These are phyloP conservation scores for Stagonosporopsis vannaccii DNA, from an alignment of 2,329 filamentous ascomycete genomes.

Conservation along the genomic window DNA sequence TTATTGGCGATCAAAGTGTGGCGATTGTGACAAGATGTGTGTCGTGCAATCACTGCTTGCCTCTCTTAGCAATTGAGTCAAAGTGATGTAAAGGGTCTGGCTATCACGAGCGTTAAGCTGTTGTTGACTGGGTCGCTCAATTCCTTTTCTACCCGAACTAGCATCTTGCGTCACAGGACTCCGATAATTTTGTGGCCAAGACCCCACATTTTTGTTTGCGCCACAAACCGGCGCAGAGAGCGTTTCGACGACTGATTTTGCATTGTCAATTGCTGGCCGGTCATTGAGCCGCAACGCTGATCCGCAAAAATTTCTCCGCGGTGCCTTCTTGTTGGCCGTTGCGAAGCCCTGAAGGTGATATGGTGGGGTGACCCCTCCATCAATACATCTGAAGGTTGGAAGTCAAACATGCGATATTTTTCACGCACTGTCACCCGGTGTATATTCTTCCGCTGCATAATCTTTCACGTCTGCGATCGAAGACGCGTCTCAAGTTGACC, in stretches of 20 bases:
- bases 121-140: constrained; percentile 19
- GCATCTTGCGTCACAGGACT: constrained; percentile 32
- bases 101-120: constrained; percentile 18
- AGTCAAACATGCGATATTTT: not conserved
- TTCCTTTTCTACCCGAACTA: constrained; percentile 30
- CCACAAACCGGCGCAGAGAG: constrained; percentile 24
- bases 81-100: constrained; percentile 12
- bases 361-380: constrained; percentile 16
- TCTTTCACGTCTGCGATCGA: not conserved
- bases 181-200: constrained; percentile 36
- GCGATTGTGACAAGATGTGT: constrained; percentile 1
- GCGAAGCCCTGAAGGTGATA: not conserved
- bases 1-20: constrained; percentile 3
- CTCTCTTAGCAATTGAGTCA: constrained; percentile 5
- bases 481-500: not conserved
- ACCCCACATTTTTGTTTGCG: constrained; percentile 35
- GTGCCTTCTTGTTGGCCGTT: constrained; percentile 1
- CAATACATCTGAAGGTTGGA: not conserved
- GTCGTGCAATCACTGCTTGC: constrained; percentile 1
- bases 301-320: constrained; percentile 23
- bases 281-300: constrained; percentile 14
- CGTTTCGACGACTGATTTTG: constrained; percentile 19
- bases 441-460: constrained; percentile 7
- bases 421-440: not conserved
- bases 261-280: constrained; percentile 18